Conservation (phyloP, 305 asterid species). For the Solanum chacoense region DNA sequence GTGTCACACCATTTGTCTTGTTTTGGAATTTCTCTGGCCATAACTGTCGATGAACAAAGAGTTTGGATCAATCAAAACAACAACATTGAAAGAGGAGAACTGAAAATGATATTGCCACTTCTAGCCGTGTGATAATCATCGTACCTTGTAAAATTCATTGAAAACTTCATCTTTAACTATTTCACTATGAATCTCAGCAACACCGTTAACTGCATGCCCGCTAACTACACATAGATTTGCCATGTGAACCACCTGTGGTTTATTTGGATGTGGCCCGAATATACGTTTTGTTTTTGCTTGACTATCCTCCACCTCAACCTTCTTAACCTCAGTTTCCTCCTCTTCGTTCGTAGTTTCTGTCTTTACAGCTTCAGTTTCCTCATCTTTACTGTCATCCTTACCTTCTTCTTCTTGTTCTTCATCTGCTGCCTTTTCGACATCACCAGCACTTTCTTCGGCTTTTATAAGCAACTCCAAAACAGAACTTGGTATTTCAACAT, state of each 20-base stretch:
- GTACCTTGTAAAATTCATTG: conserved; percentile 46
- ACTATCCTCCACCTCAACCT: conserved; percentile 8
- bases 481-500: conserved; percentile 37
- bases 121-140: neutral
- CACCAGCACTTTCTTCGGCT: conserved; percentile 26
- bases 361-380: conserved; percentile 12
- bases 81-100: neutral
- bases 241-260: conserved; percentile 42
- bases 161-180: conserved; percentile 50
- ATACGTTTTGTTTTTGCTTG: conserved; percentile 16
- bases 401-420: neutral
- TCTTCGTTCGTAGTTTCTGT: conserved; percentile 15
- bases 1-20: conserved; percentile 60
- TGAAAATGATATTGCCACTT: neutral
- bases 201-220: conserved; percentile 61
- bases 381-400: conserved; percentile 8
- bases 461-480: conserved; percentile 29
- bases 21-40: conserved; percentile 67
- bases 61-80: neutral
- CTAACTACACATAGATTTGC: conserved; percentile 51
- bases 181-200: conserved; percentile 57
- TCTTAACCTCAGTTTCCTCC: conserved; percentile 12
- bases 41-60: conserved; percentile 18
- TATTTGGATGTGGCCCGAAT: conserved; percentile 31
- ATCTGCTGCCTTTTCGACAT: conserved; percentile 7